Percentiles rank a stretch among this genome's conserved stretches.
Evolutionary conservation across 2,329 filamentous ascomycete genomes (phyloP).

Genomic region (Arthrocladium fulminans): DNA sequence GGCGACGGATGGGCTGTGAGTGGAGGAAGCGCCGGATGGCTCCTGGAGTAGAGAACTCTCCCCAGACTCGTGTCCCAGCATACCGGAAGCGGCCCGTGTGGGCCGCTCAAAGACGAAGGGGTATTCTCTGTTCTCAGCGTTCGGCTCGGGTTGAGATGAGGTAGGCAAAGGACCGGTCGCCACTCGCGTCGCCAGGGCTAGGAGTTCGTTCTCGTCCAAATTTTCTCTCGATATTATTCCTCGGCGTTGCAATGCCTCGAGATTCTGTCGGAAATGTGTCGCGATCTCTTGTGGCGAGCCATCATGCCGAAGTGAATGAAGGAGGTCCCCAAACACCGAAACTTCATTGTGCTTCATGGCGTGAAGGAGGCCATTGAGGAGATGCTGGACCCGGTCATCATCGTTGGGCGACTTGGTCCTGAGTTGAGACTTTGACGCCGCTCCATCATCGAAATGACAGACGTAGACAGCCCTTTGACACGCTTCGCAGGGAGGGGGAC

Average conservation of each 20-base stretch:
- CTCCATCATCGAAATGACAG: slow-evolving; percentile 9
- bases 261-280: not conserved
- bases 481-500: slow-evolving; percentile 5
- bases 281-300: not conserved
- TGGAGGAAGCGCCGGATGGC: too few relatives aligned
- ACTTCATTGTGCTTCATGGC: not conserved
- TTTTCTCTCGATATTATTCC: not conserved
- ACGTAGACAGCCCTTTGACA: slow-evolving; percentile 3
- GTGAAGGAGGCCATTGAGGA: not conserved
- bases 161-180: not conserved
- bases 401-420: not conserved
- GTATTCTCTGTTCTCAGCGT: not conserved
- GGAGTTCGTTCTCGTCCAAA: not conserved
- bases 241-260: not conserved
- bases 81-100: too few relatives aligned
- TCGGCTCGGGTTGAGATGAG: not conserved
- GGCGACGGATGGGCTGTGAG: too few relatives aligned
- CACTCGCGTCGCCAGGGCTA: not conserved
- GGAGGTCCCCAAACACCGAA: not conserved
- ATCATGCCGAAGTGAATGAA: not conserved
- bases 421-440: not conserved
- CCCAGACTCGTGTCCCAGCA: not conserved
- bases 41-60: not conserved
- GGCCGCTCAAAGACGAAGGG: not conserved
- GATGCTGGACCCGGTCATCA: not conserved